A percentile compares a stretch with the other conserved stretches of the same genome.
Conservation (phyloP, 257 asterid species). For the Misopates orontium region DNA sequence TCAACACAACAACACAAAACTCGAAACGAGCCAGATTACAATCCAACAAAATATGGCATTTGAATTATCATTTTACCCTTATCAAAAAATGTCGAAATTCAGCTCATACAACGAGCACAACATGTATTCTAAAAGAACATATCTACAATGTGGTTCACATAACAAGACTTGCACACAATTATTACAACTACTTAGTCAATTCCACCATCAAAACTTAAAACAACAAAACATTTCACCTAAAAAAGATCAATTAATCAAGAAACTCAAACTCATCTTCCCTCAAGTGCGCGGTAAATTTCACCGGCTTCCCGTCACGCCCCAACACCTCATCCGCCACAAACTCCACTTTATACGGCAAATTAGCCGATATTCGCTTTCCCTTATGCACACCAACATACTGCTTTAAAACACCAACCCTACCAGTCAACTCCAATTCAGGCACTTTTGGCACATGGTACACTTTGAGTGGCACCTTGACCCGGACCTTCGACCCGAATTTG, state of each 20-base stretch:
- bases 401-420: conserved; percentile 69
- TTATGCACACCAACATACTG: conserved; percentile 74
- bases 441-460: conserved; percentile 83
- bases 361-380: conserved; percentile 80
- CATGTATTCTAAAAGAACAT: too few species aligned
- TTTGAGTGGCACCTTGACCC: conserved; percentile 71
- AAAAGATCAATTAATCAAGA: conserved; percentile 41
- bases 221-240: conserved; percentile 7
- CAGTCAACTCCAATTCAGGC: conserved; percentile 65
- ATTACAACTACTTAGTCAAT: conserved; percentile 15
- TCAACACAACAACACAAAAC: too few species aligned
- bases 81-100: too few species aligned
- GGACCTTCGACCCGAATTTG: conserved; percentile 55
- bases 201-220: conserved; percentile 14
- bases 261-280: conserved; percentile 95
- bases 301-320: conserved; percentile 69
- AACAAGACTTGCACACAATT: neutral
- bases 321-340: conserved; percentile 49
- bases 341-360: conserved; percentile 83
- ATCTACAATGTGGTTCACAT: too few species aligned
- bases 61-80: too few species aligned
- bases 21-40: too few species aligned
- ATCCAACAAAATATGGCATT: too few species aligned
- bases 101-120: too few species aligned
- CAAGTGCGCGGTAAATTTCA: conserved; percentile 70